A percentile compares a stretch with the other conserved stretches of the same genome.
Evolutionary conservation across 2,329 filamentous ascomycete genomes (phyloP).

Genomic region (Apiospora malaysiana): DNA sequence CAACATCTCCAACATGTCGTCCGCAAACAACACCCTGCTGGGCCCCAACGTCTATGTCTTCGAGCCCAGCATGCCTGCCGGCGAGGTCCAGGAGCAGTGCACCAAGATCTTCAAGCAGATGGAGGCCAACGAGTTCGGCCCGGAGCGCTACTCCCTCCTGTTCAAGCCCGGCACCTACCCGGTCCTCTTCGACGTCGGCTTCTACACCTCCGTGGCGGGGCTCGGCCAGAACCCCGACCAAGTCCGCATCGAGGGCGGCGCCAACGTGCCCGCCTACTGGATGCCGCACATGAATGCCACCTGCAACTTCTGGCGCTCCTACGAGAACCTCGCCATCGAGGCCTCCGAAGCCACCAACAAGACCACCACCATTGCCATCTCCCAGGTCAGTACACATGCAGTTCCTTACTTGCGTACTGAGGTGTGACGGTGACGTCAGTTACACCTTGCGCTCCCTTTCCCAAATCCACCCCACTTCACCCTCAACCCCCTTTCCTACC

Average conservation of each 20-base stretch:
- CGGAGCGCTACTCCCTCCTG: slow-evolving; percentile 39
- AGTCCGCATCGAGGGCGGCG: slow-evolving; percentile 40
- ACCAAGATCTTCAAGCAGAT: slow-evolving; percentile 39
- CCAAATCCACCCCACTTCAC: not conserved
- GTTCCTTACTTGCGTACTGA: not conserved
- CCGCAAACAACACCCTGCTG: slow-evolving; percentile 38
- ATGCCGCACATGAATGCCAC: slow-evolving; percentile 43
- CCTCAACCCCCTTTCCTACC: not conserved
- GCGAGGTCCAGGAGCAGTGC: slow-evolving; percentile 36
- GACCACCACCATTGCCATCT: slow-evolving; percentile 42
- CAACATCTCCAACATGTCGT: not conserved
- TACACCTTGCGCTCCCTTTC: not conserved
- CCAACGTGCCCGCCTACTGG: slow-evolving; percentile 42
- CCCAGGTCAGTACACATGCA: slow-evolving; percentile 28
- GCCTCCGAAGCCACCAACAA: slow-evolving; percentile 39
- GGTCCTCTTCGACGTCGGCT: slow-evolving; percentile 41
- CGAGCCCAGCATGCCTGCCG: slow-evolving; percentile 37
- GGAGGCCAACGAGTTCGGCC: slow-evolving; percentile 42
- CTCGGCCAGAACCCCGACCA: slow-evolving; percentile 39
- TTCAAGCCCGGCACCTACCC: slow-evolving; percentile 41
- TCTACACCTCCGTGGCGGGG: slow-evolving; percentile 42
- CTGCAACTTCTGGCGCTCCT: slow-evolving; percentile 42
- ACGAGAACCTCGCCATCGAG: slow-evolving; percentile 41
- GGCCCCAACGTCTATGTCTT: slow-evolving; percentile 42
- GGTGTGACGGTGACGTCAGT: not conserved